Conservation (phyloP, 495 filamentous ascomycete species). For the Barbatosphaeria neglecta region DNA sequence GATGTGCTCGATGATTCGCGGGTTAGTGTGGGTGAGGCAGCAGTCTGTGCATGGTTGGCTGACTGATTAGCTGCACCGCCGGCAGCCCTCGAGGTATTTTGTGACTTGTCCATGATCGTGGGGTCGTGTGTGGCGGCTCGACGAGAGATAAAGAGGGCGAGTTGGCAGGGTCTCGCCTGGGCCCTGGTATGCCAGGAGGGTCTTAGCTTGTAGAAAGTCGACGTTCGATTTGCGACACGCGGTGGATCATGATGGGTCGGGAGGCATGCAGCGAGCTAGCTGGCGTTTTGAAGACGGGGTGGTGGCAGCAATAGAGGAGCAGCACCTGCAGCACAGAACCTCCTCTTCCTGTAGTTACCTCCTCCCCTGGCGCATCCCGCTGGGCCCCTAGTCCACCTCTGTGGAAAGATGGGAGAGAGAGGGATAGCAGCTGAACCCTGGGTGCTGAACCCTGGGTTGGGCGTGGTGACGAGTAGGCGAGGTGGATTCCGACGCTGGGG, state of each 20-base stretch:
- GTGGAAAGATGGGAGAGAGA: too few relatives aligned
- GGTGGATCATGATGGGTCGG: constrained; percentile 13
- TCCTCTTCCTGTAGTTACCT: too few relatives aligned
- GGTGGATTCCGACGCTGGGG: too few relatives aligned
- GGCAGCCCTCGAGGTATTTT: constrained; percentile 11
- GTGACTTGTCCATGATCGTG: constrained; percentile 24
- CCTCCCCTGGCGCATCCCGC: too few relatives aligned
- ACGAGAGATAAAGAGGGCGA: constrained; percentile 1
- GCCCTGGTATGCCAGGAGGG: not conserved
- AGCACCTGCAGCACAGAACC: too few relatives aligned
- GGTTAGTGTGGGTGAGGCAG: constrained; percentile 10
- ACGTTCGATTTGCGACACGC: constrained; percentile 4
- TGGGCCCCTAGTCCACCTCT: not conserved
- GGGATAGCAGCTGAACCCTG: too few relatives aligned
- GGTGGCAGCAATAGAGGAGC: too few relatives aligned
- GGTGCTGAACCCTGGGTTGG: too few relatives aligned
- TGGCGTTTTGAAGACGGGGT: not conserved
- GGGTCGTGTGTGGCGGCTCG: constrained; percentile 2
- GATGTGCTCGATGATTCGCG: constrained; percentile 26
- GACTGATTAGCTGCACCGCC: constrained; percentile 2
- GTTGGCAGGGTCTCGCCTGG: not conserved
- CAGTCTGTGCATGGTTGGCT: constrained; percentile 1
- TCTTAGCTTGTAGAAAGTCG: constrained; percentile 12
- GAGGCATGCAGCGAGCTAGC: constrained; percentile 5
- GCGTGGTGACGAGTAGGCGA: too few relatives aligned